phyloP scores from a whole-genome alignment of 768 basidiomycete genomes.

The Cyclocybe cylindracea region DNA sequence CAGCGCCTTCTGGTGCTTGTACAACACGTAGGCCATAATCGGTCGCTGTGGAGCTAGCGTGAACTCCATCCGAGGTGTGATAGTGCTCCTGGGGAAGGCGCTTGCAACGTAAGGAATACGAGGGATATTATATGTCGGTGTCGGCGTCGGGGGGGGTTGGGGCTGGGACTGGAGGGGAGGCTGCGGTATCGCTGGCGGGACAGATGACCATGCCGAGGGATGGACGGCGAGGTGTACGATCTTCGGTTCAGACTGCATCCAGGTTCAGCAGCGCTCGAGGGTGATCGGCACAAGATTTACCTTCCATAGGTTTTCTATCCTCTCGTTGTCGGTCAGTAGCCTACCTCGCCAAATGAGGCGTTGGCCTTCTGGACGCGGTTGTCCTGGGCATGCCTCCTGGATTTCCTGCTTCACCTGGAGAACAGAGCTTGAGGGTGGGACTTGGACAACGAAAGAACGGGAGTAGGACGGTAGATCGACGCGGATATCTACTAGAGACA shows the following conservation, averaged over 20 bases:
- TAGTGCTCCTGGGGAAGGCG: not conserved
- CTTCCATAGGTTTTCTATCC: constrained; percentile 70
- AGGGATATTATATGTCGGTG: constrained; percentile 3
- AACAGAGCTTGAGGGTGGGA: constrained; percentile 50
- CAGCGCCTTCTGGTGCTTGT: constrained; percentile 47
- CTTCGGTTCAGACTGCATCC: constrained; percentile 57
- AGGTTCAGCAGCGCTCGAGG: not conserved
- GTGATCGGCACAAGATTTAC: constrained; percentile 32
- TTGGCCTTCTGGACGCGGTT: constrained; percentile 70
- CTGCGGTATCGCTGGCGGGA: constrained; percentile 43
- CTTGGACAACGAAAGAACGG: constrained; percentile 60
- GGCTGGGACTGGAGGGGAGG: constrained; percentile 10
- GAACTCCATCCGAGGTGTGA: not conserved
- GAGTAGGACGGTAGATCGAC: constrained; percentile 80
- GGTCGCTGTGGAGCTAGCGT: constrained; percentile 10
- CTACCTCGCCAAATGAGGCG: constrained; percentile 78
- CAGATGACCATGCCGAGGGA: constrained; percentile 69
- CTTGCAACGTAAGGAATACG: constrained; percentile 1
- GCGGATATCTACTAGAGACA: constrained; percentile 51
- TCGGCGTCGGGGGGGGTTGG: constrained; percentile 16
- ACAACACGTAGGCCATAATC: constrained; percentile 36
- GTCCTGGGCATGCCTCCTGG: constrained; percentile 56
- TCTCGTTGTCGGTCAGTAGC: constrained; percentile 63
- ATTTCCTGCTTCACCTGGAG: constrained; percentile 72
- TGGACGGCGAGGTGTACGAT: constrained; percentile 79